Conservation (phyloP, 139 green algal species). For the Closterium sp. region DNA sequence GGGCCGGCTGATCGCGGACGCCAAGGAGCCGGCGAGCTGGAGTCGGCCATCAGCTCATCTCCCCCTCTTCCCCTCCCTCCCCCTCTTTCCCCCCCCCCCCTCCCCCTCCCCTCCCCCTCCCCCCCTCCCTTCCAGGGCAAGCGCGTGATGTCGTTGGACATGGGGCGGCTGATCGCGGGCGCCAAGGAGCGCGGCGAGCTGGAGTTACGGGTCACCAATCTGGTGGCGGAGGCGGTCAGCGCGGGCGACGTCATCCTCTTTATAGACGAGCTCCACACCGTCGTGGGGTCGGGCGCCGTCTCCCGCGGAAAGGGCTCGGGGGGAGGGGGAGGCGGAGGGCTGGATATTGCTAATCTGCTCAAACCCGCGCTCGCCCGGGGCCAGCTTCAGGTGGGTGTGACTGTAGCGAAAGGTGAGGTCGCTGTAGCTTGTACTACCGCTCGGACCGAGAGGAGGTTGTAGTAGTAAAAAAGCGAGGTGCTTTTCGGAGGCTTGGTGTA, state of each 20-base stretch:
- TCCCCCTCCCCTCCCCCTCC: too few relatives aligned
- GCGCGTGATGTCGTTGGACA: conserved; percentile 89
- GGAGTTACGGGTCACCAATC: conserved; percentile 84
- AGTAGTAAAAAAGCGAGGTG: too few relatives aligned
- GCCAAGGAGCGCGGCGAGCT: conserved; percentile 96
- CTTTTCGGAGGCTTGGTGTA: too few relatives aligned
- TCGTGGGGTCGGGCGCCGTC: conserved; percentile 83
- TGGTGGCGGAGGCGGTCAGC: conserved; percentile 71
- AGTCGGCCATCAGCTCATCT: too few relatives aligned
- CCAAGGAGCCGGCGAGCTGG: conserved; percentile 95
- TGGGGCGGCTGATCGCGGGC: conserved; percentile 83
- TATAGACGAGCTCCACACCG: conserved; percentile 90
- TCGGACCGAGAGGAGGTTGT: too few relatives aligned
- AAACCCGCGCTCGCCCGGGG: conserved; percentile 75
- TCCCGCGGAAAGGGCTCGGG: conserved; percentile 44
- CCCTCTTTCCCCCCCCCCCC: too few relatives aligned
- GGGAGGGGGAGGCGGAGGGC: conserved; percentile 65
- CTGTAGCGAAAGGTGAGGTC: neutral
- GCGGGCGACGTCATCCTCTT: conserved; percentile 89
- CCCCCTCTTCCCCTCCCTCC: too few relatives aligned
- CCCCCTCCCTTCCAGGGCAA: conserved; percentile 70
- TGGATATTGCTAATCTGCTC: conserved; percentile 94
- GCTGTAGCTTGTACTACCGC: too few relatives aligned
- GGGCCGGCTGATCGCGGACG: conserved; percentile 80
- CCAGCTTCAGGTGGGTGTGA: conserved; percentile 36